Percentiles rank a stretch among this genome's conserved stretches.
Conservation (phyloP, 31 red algal genomes). For the Bonnemaisonia californica region DNA sequence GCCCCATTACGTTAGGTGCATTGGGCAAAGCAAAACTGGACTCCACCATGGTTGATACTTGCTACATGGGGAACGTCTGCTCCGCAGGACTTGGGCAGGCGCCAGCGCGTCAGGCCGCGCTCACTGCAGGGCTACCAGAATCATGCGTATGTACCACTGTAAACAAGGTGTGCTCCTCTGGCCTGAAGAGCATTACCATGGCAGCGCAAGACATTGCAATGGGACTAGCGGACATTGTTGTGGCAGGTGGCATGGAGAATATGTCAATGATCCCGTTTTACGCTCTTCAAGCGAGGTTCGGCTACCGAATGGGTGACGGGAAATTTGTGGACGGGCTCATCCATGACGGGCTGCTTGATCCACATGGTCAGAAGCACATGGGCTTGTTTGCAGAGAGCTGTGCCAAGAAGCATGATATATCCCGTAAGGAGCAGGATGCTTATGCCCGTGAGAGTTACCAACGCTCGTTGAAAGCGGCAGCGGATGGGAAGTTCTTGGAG, state of each 20-base stretch:
- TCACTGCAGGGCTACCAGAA: constrained; percentile 55
- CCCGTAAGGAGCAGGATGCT: constrained; percentile 79
- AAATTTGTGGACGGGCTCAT: constrained; percentile 60
- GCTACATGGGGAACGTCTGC: constrained; percentile 83
- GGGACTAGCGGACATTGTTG: constrained; percentile 57
- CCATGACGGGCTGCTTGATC: constrained; percentile 70
- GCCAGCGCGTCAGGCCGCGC: constrained; percentile 77
- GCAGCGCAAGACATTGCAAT: constrained; percentile 59
- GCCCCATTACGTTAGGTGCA: constrained; percentile 65
- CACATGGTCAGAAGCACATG: constrained; percentile 32
- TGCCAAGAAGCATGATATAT: constrained; percentile 41
- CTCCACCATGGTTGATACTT: constrained; percentile 51
- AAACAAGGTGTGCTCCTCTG: constrained; percentile 90
- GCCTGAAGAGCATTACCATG: constrained; percentile 70
- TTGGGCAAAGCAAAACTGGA: constrained; percentile 50
- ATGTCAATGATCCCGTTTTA: constrained; percentile 86
- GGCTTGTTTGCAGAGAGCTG: constrained; percentile 70
- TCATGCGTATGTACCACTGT: constrained; percentile 80
- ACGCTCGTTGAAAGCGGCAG: constrained; percentile 46
- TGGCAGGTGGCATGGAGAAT: constrained; percentile 84
- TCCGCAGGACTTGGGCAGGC: constrained; percentile 73
- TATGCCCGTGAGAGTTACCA: constrained; percentile 62
- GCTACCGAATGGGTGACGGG: constrained; percentile 50
- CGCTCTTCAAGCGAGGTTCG: constrained; percentile 33
- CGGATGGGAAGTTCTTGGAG: constrained; percentile 54